phyloP scores from a whole-genome alignment of 345 rosid genomes.

The Erysimum cheiranthoides region DNA sequence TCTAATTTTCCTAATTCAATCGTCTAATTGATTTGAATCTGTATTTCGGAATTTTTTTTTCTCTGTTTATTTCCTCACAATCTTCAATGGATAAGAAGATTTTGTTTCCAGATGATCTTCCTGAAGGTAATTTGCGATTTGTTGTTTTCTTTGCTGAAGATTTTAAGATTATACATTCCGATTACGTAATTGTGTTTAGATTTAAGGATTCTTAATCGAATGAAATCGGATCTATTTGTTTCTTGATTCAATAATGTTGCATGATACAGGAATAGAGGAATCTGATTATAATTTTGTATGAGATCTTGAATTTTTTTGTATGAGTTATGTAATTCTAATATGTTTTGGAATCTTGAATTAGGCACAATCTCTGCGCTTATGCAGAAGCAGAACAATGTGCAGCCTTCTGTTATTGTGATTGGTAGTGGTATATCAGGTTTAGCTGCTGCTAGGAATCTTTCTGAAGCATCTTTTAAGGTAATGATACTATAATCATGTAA shows the following conservation, averaged over 20 bases:
- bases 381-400: slow-evolving; percentile 54
- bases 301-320: not conserved
- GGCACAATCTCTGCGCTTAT: slow-evolving; percentile 51
- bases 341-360: slow-evolving; percentile 29
- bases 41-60: not conserved
- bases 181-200: not conserved
- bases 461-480: slow-evolving; percentile 74
- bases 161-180: slow-evolving; percentile 10
- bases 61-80: slow-evolving; percentile 11
- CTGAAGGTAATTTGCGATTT: slow-evolving; percentile 39
- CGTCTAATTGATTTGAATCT: slow-evolving; percentile 52
- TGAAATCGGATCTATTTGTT: slow-evolving; percentile 10
- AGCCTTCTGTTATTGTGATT: slow-evolving; percentile 75
- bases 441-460: slow-evolving; percentile 79
- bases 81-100: slow-evolving; percentile 53
- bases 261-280: not conserved
- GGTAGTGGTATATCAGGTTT: slow-evolving; percentile 93
- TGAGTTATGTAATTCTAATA: slow-evolving; percentile 7
- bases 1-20: slow-evolving; percentile 57
- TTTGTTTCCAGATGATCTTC: slow-evolving; percentile 35
- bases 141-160: not conserved
- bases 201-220: not conserved
- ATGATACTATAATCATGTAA: not conserved
- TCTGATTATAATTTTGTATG: not conserved
- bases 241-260: slow-evolving; percentile 5